These are phyloP conservation scores for Bretziella fagacearum DNA, from an alignment of 2,329 filamentous ascomycete species.

Conservation along the genomic window DNA sequence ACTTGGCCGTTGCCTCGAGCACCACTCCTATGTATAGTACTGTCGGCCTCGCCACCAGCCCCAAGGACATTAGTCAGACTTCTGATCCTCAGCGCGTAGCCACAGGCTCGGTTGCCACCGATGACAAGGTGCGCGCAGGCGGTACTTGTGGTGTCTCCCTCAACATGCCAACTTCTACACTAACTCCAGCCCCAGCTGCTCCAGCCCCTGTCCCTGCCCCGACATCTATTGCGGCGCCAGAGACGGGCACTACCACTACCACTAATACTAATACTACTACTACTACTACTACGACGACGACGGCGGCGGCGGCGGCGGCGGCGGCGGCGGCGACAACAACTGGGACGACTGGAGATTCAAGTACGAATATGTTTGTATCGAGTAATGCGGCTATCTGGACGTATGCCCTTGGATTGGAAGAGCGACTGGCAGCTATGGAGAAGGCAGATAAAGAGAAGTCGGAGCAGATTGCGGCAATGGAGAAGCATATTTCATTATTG, in stretches of 20 bases:
- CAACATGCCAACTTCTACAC: slow-evolving; percentile 20
- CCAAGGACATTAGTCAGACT: slow-evolving; percentile 53
- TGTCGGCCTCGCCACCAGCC: slow-evolving; percentile 65
- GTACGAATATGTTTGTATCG: slow-evolving; percentile 49
- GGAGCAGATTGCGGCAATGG: slow-evolving; percentile 23
- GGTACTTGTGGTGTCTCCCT: slow-evolving; percentile 48
- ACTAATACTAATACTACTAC: too few species aligned
- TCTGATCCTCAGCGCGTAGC: neutral
- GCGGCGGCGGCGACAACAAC: slow-evolving; percentile 3
- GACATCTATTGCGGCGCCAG: slow-evolving; percentile 38
- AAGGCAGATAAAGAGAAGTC: slow-evolving; percentile 24
- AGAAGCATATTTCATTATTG: slow-evolving; percentile 22
- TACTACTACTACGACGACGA: slow-evolving; percentile 19
- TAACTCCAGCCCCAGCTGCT: neutral
- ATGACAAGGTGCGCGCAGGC: slow-evolving; percentile 21
- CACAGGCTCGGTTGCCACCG: too few species aligned
- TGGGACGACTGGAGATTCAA: slow-evolving; percentile 32
- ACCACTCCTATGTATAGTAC: slow-evolving; percentile 51
- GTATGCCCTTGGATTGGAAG: slow-evolving; percentile 56
- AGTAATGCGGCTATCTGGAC: slow-evolving; percentile 49
- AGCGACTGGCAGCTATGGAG: slow-evolving; percentile 33
- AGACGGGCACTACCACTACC: slow-evolving; percentile 23
- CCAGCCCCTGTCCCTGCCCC: slow-evolving; percentile 34
- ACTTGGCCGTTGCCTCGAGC: slow-evolving; percentile 21
- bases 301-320: slow-evolving; percentile 1